Base-by-base conservation (phyloP, 768 basidiomycete genomes). In the Holtermannia corniformis region DNA sequence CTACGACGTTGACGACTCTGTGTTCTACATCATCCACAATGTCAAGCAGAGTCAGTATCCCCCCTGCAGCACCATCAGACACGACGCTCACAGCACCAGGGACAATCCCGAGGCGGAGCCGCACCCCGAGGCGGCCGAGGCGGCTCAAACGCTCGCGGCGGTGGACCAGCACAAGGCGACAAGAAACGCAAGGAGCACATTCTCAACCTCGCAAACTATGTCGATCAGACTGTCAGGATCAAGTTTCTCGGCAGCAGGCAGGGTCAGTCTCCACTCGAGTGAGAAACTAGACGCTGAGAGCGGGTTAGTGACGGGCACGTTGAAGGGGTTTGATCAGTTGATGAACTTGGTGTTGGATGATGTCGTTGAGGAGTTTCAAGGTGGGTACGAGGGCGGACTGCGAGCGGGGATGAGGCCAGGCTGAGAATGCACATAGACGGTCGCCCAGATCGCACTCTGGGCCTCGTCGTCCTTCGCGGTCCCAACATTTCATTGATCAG, bases 241-340 rank as follows among this genome's bases (percentile, higher is more conserved):
- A 96, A 95, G 74, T 97, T 99, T 68, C 89, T 89, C n/a, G 95
- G 95, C 42, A 93, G 93, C 37, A 77, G 95, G 40, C 91, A 99
- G 80, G 91, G 92, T 87, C 56, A 47, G 64, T 64, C 1, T 3
- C 10, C 37, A 19, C 43, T 19, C 10, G 19, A 37, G 12, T 16
- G 24, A 25, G 12, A 11, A 25, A 47, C n/a, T n/a, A 5, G 16
- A 23, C 41, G 21, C 23, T 44, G 41, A 20, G 19, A 44, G 40
- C 41, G 10, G 5, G 20, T 20, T 63, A 96, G 93, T 96, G 49
- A 86, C 81, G 5, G 95, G 95, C 2, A 79, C 86, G 16, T 74
- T 99, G 57, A 99, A 99, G 74, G 95, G 95, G 22, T 97, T 82
- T 64, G 95, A 97, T 74, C 92, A 96, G 62, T 77, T 97, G 37